Evolutionary conservation across 306 rosid species (phyloP), one percentile per base, ranked within the genome.

Genomic region (Dicorynia guianensis): DNA sequence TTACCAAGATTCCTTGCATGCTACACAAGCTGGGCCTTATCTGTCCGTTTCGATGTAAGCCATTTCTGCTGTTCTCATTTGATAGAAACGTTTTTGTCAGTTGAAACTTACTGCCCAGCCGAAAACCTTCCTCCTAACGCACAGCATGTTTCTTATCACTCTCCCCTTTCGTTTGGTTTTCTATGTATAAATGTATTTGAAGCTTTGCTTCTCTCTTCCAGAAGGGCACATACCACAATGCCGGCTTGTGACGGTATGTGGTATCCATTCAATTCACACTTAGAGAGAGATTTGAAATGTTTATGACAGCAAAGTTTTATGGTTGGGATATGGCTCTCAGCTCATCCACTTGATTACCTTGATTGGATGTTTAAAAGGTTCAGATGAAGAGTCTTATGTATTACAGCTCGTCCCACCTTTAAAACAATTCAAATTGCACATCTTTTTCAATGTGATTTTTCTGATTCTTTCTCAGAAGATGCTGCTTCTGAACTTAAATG

Each of bases 1-100:
- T 67, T 17, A 19, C 57, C 18, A 72, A 67, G 79, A 11, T 92
- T 88, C 75, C 97, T 89, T 89, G 87, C 86, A 83, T 81, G 79
- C 79, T 87, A 87, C 86, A 78, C 84, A 84, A 83, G 53, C 59
- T 68, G 48, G 52, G 44, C 55, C 25, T 63, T 53, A 65, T 40
- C 43, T 61, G 77, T 80, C 82, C 25, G 18, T 50, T 78, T 79
- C 49, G 67, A 69, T 66, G 20, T 7, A n/a, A 78, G 71, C 67
- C 70, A 38, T 76, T 20, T 56, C 38, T 67, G 81, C 78, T 50
- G 19, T 67, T 80, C 71, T 79, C 89, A 74, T 63, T 39, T 76
- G 82, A 81, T 40, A 65, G 74, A 54, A 62, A 63, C 78, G 70
- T n/a, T 6, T 57, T 0, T 55, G 5, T 55, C 44, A 73, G 53